Evolutionary conservation across 768 basidiomycete species (phyloP).

Genomic region (Gymnopilus junonius): DNA sequence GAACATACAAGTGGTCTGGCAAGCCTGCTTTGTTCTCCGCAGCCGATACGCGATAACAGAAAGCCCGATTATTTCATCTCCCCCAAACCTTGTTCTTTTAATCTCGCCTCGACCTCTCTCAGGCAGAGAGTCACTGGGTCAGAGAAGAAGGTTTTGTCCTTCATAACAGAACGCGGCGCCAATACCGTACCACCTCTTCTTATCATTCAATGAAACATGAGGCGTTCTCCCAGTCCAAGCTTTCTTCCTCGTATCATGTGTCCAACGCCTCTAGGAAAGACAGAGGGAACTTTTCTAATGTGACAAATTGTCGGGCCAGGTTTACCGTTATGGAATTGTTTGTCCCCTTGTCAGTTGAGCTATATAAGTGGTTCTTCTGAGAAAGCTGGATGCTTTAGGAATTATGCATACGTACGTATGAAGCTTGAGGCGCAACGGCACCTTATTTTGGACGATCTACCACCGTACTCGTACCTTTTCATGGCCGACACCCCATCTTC

Average conservation of each 20-base stretch:
- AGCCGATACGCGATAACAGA: conserved; percentile 9
- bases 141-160: not conserved
- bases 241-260: conserved; percentile 12
- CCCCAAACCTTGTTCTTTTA: not conserved
- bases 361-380: conserved; percentile 1
- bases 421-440: not conserved
- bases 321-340: conserved; percentile 13
- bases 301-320: conserved; percentile 17
- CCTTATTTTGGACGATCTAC: conserved; percentile 3
- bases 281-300: conserved; percentile 15
- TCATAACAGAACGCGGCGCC: not conserved
- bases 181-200: conserved; percentile 3
- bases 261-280: conserved; percentile 5
- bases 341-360: conserved; percentile 4
- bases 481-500: conserved; percentile 1
- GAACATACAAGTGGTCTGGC: not conserved
- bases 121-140: conserved; percentile 3
- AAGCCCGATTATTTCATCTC: conserved; percentile 11
- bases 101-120: conserved; percentile 9
- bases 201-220: conserved; percentile 2
- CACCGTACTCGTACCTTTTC: not conserved
- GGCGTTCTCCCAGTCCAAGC: conserved; percentile 3
- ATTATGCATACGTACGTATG: not conserved
- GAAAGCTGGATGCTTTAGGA: conserved; percentile 8
- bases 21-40: not conserved